Conservation (phyloP, 345 rosid species). For the Eucalyptus victrix region DNA sequence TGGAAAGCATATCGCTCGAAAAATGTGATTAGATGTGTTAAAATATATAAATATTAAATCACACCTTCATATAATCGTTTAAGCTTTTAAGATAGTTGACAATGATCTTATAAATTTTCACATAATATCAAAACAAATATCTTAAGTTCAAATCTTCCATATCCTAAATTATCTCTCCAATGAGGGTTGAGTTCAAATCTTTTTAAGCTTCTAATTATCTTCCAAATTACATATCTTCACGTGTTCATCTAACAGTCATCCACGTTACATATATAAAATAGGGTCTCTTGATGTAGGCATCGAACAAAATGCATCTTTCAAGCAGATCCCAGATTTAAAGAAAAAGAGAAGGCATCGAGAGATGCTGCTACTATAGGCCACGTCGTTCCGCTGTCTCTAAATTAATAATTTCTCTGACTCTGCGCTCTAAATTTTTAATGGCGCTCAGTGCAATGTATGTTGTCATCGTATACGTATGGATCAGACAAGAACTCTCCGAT, state of each 20-base stretch:
- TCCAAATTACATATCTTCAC: background rate
- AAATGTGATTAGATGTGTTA: background rate
- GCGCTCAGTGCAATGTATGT: background rate
- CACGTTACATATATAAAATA: background rate
- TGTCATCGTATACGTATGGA: background rate
- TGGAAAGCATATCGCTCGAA: background rate
- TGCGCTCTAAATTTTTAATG: background rate
- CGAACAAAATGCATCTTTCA: background rate
- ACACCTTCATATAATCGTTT: rapidly evolving
- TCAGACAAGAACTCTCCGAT: background rate
- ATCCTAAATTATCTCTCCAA: no score
- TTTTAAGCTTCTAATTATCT: no score
- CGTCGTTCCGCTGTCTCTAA: background rate
- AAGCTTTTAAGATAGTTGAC: rapidly evolving
- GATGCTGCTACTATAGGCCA: background rate
- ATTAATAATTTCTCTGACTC: background rate
- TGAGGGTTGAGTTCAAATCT: rapidly evolving
- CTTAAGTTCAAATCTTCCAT: no score
- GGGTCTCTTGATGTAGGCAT: background rate
- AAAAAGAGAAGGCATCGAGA: background rate
- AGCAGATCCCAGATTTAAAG: background rate
- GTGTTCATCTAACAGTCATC: background rate
- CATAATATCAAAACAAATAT: background rate
- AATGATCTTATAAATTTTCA: background rate
- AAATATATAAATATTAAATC: no score